These are phyloP conservation scores for Pichia sp. DNA, from an alignment of 1,139 yeast species.

Conservation along the genomic window DNA sequence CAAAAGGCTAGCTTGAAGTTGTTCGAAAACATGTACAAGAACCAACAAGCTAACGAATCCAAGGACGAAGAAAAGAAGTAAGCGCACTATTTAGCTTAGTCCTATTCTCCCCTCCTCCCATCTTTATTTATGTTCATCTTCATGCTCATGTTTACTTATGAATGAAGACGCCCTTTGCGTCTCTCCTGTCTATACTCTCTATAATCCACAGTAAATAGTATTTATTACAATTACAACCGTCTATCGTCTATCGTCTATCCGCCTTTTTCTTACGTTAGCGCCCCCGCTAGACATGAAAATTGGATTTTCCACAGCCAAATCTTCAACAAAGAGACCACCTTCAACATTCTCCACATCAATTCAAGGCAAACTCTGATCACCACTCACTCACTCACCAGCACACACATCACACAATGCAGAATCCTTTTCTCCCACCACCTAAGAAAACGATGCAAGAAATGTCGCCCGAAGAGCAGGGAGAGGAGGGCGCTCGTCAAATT, in stretches of 20 bases:
- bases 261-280: too few species aligned
- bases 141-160: neutral
- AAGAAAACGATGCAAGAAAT: slow-evolving; percentile 54
- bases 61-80: slow-evolving; percentile 11
- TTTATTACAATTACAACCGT: too few species aligned
- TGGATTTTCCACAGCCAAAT: too few species aligned
- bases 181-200: too few species aligned
- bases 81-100: too few species aligned
- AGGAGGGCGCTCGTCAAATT: slow-evolving; percentile 82
- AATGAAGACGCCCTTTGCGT: neutral
- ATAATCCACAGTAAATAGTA: too few species aligned
- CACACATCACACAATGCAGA: slow-evolving; percentile 21
- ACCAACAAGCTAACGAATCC: slow-evolving; percentile 28
- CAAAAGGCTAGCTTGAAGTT: slow-evolving; percentile 89
- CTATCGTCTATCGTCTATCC: too few species aligned
- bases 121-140: neutral
- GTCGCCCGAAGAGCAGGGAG: slow-evolving; percentile 92
- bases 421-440: slow-evolving; percentile 28
- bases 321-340: too few species aligned
- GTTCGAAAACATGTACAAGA: slow-evolving; percentile 95
- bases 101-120: neutral
- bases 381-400: too few species aligned
- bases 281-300: too few species aligned
- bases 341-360: too few species aligned
- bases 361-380: too few species aligned